A percentile compares a stretch with the other conserved stretches of the same genome.
Evolutionary conservation across 179 eudicot genomes (phyloP).

Genomic region (Vitellaria paradoxa): DNA sequence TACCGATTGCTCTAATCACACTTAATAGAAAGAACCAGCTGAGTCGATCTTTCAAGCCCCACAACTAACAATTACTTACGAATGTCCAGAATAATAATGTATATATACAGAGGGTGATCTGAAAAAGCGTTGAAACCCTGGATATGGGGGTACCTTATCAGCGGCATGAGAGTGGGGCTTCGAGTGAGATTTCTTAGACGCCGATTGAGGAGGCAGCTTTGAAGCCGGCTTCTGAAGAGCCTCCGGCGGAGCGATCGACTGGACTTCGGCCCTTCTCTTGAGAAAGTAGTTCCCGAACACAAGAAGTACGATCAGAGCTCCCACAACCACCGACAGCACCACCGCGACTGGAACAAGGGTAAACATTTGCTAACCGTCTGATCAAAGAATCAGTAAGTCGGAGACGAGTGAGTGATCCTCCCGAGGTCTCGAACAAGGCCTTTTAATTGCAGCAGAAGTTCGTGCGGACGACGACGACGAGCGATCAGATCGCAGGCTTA

Average conservation of each 20-base stretch:
- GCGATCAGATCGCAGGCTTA: too few relatives aligned
- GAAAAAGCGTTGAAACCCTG: conserved; percentile 13
- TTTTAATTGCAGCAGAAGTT: too few relatives aligned
- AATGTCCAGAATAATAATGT: too few relatives aligned
- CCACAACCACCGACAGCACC: conserved; percentile 48
- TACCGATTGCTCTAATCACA: neutral
- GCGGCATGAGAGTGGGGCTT: conserved; percentile 54
- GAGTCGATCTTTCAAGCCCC: neutral
- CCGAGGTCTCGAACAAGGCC: neutral
- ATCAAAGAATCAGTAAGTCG: neutral
- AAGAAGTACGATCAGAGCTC: conserved; percentile 51
- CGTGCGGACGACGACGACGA: too few relatives aligned
- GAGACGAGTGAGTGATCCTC: too few relatives aligned
- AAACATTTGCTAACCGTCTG: conserved; percentile 26
- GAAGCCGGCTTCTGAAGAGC: conserved; percentile 23
- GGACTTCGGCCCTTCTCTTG: conserved; percentile 63
- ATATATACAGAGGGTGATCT: neutral
- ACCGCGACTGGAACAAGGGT: conserved; percentile 34
- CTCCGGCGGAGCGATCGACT: conserved; percentile 63
- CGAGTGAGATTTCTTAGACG: conserved; percentile 41
- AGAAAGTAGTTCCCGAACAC: conserved; percentile 71
- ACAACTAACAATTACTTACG: too few relatives aligned
- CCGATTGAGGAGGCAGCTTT: conserved; percentile 26
- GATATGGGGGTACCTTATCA: conserved; percentile 54
- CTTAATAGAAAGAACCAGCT: neutral